A percentile compares a stretch with the other conserved stretches of the same genome.
phyloP scores from a whole-genome alignment of 2,329 filamentous ascomycete genomes.

The Didymella exigua region DNA sequence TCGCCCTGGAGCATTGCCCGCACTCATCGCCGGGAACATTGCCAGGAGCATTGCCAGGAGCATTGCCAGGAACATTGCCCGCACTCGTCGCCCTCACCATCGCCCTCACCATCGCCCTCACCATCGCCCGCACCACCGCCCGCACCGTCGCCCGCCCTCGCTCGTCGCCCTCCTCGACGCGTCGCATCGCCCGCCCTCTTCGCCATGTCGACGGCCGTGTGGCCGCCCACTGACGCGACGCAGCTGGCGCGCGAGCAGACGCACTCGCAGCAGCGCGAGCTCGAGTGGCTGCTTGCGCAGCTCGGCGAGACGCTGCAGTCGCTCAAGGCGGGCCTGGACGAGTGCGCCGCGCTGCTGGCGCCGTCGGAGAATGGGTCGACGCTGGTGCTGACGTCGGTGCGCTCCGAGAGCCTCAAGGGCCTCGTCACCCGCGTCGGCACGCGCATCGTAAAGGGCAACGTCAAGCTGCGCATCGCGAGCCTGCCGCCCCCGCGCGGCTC shows the following conservation, averaged over 20 bases:
- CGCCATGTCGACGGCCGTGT: slow-evolving; percentile 65
- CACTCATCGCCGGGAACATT: no score
- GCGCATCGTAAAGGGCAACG: slow-evolving; percentile 85
- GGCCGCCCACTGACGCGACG: slow-evolving; percentile 61
- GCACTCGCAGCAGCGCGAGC: slow-evolving; percentile 60
- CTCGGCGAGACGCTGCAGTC: slow-evolving; percentile 66
- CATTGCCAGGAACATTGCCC: no score
- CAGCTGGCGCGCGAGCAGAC: slow-evolving; percentile 60
- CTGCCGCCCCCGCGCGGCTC: slow-evolving; percentile 62
- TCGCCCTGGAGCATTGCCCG: no score
- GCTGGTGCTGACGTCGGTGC: slow-evolving; percentile 82
- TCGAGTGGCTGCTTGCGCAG: slow-evolving; percentile 67
- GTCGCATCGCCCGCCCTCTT: background rate
- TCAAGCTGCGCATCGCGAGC: slow-evolving; percentile 77
- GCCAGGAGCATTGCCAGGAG: no score
- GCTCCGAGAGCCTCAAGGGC: slow-evolving; percentile 90
- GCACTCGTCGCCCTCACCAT: no score
- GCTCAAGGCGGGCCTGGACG: slow-evolving; percentile 75
- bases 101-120: no score
- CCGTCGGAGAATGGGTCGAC: slow-evolving; percentile 86
- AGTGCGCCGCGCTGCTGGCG: slow-evolving; percentile 85
- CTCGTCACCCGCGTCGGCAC: slow-evolving; percentile 88
- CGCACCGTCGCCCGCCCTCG: no score
- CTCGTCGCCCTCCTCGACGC: no score
- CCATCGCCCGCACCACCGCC: no score